These are phyloP conservation scores for Fraxinus americana DNA, from an alignment of 257 asterid genomes.

Conservation along the genomic window DNA sequence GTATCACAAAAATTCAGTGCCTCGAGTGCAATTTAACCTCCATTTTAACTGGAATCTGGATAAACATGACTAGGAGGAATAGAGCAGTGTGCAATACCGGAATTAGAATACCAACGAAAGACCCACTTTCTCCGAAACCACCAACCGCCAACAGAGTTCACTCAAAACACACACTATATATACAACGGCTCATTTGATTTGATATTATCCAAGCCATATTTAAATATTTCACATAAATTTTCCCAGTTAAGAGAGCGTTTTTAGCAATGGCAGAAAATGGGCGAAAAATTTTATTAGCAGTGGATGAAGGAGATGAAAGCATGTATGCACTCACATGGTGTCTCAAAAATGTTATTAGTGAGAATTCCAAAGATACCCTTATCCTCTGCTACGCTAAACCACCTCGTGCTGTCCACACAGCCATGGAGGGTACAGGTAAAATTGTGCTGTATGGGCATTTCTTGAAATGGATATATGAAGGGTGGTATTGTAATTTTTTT, in stretches of 20 bases:
- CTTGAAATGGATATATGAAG: not conserved
- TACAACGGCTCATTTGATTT: not conserved
- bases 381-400: slow-evolving; percentile 55
- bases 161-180: slow-evolving; percentile 8
- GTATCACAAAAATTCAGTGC: no score
- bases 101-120: not conserved
- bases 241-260: not conserved
- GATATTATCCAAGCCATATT: not conserved
- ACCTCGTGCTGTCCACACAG: slow-evolving; percentile 42
- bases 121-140: slow-evolving; percentile 37
- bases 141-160: slow-evolving; percentile 39
- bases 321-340: slow-evolving; percentile 72
- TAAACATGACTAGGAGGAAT: no score
- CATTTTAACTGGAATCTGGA: no score
- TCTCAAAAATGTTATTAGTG: slow-evolving; percentile 39
- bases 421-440: slow-evolving; percentile 63
- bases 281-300: slow-evolving; percentile 65
- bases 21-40: no score
- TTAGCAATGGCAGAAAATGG: slow-evolving; percentile 29
- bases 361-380: slow-evolving; percentile 49
- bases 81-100: no score
- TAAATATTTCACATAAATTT: not conserved
- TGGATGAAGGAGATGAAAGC: slow-evolving; percentile 79
- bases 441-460: not conserved
- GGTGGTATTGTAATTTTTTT: not conserved